A percentile compares a stretch with the other conserved stretches of the same genome.
phyloP scores from a whole-genome alignment of 257 asterid genomes.

The Solanum appendiculatum region DNA sequence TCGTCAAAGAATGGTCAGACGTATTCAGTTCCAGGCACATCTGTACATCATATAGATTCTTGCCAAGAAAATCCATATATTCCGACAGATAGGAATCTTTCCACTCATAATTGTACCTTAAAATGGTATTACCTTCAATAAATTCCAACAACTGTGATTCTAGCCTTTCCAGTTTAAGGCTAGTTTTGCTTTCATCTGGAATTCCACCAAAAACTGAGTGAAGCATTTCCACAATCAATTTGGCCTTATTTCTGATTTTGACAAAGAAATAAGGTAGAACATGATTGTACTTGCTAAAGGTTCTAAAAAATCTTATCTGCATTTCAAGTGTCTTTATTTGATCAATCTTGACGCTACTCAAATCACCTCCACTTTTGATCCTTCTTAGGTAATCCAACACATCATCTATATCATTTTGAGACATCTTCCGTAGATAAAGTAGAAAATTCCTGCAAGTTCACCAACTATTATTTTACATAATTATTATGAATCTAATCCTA shows the following conservation, averaged over 20 bases:
- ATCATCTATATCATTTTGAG: neutral
- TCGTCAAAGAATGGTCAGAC: too few relatives aligned
- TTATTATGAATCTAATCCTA: too few relatives aligned
- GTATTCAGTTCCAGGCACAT: neutral
- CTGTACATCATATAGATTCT: neutral
- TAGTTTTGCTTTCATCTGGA: neutral
- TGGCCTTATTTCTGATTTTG: neutral
- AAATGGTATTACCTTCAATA: neutral
- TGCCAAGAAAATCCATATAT: neutral
- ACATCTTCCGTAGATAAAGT: neutral
- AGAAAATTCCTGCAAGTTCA: neutral
- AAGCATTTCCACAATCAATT: neutral
- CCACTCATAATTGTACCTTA: too few relatives aligned
- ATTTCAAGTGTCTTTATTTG: neutral
- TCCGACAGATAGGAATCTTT: neutral
- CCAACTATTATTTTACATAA: too few relatives aligned
- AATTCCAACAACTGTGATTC: neutral
- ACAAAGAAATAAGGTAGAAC: neutral
- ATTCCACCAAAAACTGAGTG: fast-evolving
- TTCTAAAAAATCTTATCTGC: neutral
- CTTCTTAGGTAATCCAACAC: neutral
- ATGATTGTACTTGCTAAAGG: neutral
- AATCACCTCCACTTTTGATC: neutral
- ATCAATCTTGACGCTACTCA: neutral
- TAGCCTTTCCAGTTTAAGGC: neutral